Base-by-base conservation (phyloP, 2,329 filamentous ascomycete genomes). In the Fonsecaea erecta region DNA sequence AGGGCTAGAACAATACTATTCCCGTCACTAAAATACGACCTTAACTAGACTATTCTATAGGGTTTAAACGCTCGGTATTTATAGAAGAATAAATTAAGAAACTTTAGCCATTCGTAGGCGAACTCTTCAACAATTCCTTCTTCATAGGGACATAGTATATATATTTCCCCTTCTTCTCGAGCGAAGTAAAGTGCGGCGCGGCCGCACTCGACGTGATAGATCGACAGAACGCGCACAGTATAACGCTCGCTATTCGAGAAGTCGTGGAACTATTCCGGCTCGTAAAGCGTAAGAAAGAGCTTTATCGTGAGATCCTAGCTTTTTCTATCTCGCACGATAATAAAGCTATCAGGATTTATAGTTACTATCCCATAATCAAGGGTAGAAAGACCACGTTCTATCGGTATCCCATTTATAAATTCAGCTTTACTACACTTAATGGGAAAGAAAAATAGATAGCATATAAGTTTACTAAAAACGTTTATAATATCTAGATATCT, bases 81-180 rank as follows among this genome's bases (percentile, higher is more conserved):
- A n/a, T n/a, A n/a, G n/a, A n/a, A n/a, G n/a, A n/a, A n/a, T n/a
- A n/a, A n/a, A n/a, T n/a, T n/a, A n/a, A n/a, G n/a, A n/a, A n/a
- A n/a, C n/a, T n/a, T n/a, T n/a, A n/a, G n/a, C n/a, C n/a, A n/a
- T n/a, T n/a, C n/a, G n/a, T n/a, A n/a, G n/a, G n/a, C n/a, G n/a
- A n/a, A n/a, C n/a, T n/a, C n/a, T n/a, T n/a, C n/a, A n/a, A n/a
- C n/a, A n/a, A n/a, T n/a, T n/a, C n/a, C n/a, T n/a, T n/a, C n/a
- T n/a, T n/a, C n/a, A n/a, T n/a, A n/a, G n/a, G n/a, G n/a, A n/a
- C n/a, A n/a, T n/a, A n/a, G n/a, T n/a, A 63, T 28, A 83, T 84
- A 74, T 81, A 79, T 73, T 83, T 85, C 67, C 81, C 81, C 2
- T 85, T 84, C 68, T 73, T 85, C 0, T 78, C 78, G 0, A 81